phyloP scores from a whole-genome alignment of 768 basidiomycete species.

The Tephrocybe sp. region DNA sequence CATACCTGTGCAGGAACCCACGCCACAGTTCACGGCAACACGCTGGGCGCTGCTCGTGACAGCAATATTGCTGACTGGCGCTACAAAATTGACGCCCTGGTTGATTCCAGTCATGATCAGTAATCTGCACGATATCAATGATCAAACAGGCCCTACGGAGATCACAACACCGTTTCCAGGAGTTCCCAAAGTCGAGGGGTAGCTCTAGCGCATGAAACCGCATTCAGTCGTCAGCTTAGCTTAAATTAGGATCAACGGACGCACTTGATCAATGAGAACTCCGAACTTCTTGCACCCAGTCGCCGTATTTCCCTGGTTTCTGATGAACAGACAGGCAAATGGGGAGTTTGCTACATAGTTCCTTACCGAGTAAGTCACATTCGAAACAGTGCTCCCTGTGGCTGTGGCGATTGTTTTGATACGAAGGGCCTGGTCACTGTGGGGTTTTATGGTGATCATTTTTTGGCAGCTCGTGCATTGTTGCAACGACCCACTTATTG shows the following conservation, averaged over 20 bases:
- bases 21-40: slow-evolving; percentile 59
- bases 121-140: neutral
- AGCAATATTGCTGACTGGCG: slow-evolving; percentile 38
- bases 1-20: slow-evolving; percentile 48
- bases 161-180: slow-evolving; percentile 59
- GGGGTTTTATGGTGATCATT: neutral
- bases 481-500: slow-evolving; percentile 41
- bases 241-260: slow-evolving; percentile 6
- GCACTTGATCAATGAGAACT: slow-evolving; percentile 58
- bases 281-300: slow-evolving; percentile 50
- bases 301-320: slow-evolving; percentile 48
- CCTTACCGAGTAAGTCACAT: slow-evolving; percentile 49
- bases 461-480: neutral
- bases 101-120: neutral
- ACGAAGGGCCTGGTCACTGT: slow-evolving; percentile 53
- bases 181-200: slow-evolving; percentile 49
- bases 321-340: neutral
- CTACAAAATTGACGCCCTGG: slow-evolving; percentile 50
- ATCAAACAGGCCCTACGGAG: slow-evolving; percentile 39
- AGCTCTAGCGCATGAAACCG: slow-evolving; percentile 49
- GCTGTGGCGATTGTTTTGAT: slow-evolving; percentile 57
- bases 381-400: slow-evolving; percentile 44
- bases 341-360: neutral
- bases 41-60: slow-evolving; percentile 42
- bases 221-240: no score